Percentiles rank a stretch among this genome's conserved stretches.
These are phyloP conservation scores for Verruconis gallopava DNA, from an alignment of 2,329 filamentous ascomycete genomes.

Conservation along the genomic window DNA sequence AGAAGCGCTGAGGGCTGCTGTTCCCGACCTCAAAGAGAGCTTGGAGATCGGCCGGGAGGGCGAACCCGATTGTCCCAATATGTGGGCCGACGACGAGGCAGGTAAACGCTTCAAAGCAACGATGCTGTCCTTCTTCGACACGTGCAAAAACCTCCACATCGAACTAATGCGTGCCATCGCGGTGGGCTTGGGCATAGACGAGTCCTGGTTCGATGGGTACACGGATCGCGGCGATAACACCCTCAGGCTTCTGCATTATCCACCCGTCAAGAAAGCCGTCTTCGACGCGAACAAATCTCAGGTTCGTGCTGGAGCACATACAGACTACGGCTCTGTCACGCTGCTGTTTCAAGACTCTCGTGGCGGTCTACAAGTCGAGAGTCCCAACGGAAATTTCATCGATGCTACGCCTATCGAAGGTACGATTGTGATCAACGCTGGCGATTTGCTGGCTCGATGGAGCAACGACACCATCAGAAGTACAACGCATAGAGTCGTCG, in stretches of 20 bases:
- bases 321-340: conserved; percentile 45
- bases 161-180: conserved; percentile 77
- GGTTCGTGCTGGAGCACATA: conserved; percentile 68
- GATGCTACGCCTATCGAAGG: conserved; percentile 70
- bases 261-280: conserved; percentile 49
- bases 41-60: conserved; percentile 50
- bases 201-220: conserved; percentile 63
- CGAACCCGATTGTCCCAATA: conserved; percentile 54
- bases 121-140: conserved; percentile 64
- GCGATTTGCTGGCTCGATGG: conserved; percentile 76
- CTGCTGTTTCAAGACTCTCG: conserved; percentile 39
- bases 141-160: conserved; percentile 60
- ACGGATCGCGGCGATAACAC: conserved; percentile 42
- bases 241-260: conserved; percentile 65
- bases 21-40: conserved; percentile 41
- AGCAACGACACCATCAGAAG: conserved; percentile 85
- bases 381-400: conserved; percentile 64
- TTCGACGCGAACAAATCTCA: conserved; percentile 56
- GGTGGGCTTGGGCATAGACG: conserved; percentile 60
- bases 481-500: conserved; percentile 80
- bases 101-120: conserved; percentile 51
- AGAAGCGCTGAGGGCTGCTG: conserved; percentile 20
- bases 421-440: conserved; percentile 80
- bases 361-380: conserved; percentile 49
- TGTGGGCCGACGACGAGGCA: conserved; percentile 53